Evolutionary conservation across 345 rosid genomes (phyloP), one percentile per base, ranked within the genome.

Genomic region (Populus deltoides): DNA sequence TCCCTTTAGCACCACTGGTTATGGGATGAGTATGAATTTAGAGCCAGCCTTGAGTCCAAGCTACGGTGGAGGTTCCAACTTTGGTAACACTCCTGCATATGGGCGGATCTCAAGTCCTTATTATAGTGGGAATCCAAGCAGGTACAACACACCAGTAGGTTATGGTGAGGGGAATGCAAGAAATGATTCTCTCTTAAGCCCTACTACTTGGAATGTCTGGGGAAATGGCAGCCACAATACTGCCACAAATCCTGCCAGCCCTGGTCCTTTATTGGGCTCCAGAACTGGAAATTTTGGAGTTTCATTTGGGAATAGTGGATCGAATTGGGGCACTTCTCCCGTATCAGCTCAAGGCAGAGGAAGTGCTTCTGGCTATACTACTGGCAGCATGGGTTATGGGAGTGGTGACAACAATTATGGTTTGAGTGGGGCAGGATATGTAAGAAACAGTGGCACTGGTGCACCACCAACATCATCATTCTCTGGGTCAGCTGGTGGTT

Each of bases 91-190:
- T 86, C 82, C 88, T 63, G 96, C 92, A 18, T 92, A 91, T 75
- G 92, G 87, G 76, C 90, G 91, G 70, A 82, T 90, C 76, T 76
- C 82, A 43, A 88, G 88, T 22, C 92, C 92, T 47, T 89, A 87
- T 76, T 84, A 81, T 70, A 85, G 82, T 85, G 85, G 83, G 73
- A 90, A 89, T 84, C 85, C 94, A 77, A 90, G 81, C 86, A 90
- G 97, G 75, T 89, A 82, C 76, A 89, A 57, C 75, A 92, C 89
- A 80, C 97, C 97, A 11, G 85, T 96, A 27, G 94, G 97, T 41
- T 90, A 85, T 80, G 83, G 82, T 29, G 83, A 70, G 0, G 88
- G 87, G 59, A 80, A 74, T 74, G 86, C 92, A 78, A 89, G 93
- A 74, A 89, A 78, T 39, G 88, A 88, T 76, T 85, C 94, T 71